Base-by-base conservation (phyloP, 495 filamentous ascomycete species). In the Xylaria telfairii region DNA sequence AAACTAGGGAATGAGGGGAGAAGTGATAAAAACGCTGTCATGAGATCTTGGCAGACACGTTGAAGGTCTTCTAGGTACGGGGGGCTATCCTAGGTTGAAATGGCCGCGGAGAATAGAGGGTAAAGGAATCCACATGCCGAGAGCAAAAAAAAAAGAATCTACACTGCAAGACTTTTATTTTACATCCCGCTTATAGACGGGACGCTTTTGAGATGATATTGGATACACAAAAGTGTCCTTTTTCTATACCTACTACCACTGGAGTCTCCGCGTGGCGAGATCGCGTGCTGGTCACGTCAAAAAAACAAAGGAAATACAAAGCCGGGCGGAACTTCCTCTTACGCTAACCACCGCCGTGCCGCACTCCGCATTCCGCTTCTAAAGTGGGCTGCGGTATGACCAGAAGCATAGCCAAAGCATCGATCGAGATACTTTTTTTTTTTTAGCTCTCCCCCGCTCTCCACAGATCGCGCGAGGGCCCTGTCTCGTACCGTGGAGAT, bases 321-420 rank as follows among this genome's bases (percentile, higher is more conserved):
- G 37, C 37, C 10, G 12, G 65, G 65, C 65, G 65, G 65, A 56
- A 32, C 32, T 67, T 67, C 65, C 65, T 15, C 21, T 56, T 67
- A 12, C 39, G 51, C 32, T 3, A 30, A 67, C 51, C 2, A 3
- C 65, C 65, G 65, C 65, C 32, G 15, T 46, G 17, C 42, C 34
- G 9, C 12, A 17, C 47, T 49, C 17, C 30, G 37, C 21, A 3
- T 64, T 42, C 41, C 4, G 37, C 13, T n/a, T n/a, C 32, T 24
- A 39, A 21, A 32, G 24, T 28, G 60, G 60, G 21, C 4, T 28
- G 39, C n/a, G 60, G n/a, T 46, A 63, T 24, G n/a, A 8, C 37
- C 24, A 46, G 39, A 44, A 30, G 39, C 37, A 42, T 30, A 17
- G 24, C 39, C 13, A 17, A 60, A 60, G 57, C n/a, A 21, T 41